Evolutionary conservation across 2,329 filamentous ascomycete species (phyloP).

Genomic region (Neofusicoccum kwambonambiense): DNA sequence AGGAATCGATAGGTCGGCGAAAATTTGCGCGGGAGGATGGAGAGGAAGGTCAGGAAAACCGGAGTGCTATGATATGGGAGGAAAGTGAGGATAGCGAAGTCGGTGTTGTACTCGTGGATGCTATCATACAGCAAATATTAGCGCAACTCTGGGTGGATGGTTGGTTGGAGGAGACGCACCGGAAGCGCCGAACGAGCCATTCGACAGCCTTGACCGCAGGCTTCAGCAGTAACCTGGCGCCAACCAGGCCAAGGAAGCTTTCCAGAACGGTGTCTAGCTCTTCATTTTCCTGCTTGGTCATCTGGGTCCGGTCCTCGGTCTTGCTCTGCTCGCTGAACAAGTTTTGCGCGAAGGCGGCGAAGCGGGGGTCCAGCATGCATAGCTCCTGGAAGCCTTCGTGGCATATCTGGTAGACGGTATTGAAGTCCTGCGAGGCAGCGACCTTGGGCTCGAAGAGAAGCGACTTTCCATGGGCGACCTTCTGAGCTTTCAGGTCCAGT

Average conservation of each 20-base stretch:
- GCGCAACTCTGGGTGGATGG: slow-evolving; percentile 16
- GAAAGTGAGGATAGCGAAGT: slow-evolving; percentile 76
- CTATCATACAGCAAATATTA: slow-evolving; percentile 46
- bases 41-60: slow-evolving; percentile 80
- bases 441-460: slow-evolving; percentile 86
- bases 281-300: slow-evolving; percentile 77
- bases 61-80: slow-evolving; percentile 87
- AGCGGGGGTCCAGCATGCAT: slow-evolving; percentile 80
- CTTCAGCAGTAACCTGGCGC: slow-evolving; percentile 74
- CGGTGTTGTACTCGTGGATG: slow-evolving; percentile 87
- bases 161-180: slow-evolving; percentile 51
- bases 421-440: slow-evolving; percentile 84
- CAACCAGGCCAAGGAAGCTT: slow-evolving; percentile 77
- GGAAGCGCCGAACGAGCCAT: slow-evolving; percentile 89
- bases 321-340: slow-evolving; percentile 95
- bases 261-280: slow-evolving; percentile 77
- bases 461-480: slow-evolving; percentile 87
- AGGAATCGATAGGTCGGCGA: slow-evolving; percentile 79
- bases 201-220: slow-evolving; percentile 89
- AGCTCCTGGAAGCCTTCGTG: slow-evolving; percentile 87
- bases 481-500: slow-evolving; percentile 90
- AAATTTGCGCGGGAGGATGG: slow-evolving; percentile 76
- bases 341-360: slow-evolving; percentile 69
- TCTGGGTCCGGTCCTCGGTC: slow-evolving; percentile 78
- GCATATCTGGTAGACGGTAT: slow-evolving; percentile 83